A percentile compares a stretch with the other conserved stretches of the same genome.
Conservation (phyloP, 345 rosid species). For the Clarkia xantiana region DNA sequence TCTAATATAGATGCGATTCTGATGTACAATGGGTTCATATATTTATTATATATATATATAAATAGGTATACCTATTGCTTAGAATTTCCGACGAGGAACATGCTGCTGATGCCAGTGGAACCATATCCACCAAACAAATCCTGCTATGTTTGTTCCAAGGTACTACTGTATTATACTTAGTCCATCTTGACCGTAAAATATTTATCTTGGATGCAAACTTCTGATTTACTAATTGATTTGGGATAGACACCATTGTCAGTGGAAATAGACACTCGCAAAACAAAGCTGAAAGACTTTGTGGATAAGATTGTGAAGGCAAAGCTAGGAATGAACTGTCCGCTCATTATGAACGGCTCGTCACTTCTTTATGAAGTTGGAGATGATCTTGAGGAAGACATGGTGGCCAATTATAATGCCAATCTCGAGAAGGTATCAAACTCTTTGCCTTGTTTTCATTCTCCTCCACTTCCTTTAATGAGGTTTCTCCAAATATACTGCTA, state of each 20-base stretch:
- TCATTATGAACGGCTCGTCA: constrained; percentile 63
- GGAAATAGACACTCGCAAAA: constrained; percentile 61
- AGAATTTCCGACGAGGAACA: constrained; percentile 67
- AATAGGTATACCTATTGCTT: constrained; percentile 93
- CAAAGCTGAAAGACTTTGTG: constrained; percentile 83
- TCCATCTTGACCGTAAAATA: constrained; percentile 6
- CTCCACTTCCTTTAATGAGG: background rate
- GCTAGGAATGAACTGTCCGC: constrained; percentile 86
- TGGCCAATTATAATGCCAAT: constrained; percentile 66
- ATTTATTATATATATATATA: background rate
- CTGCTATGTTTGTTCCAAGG: constrained; percentile 97
- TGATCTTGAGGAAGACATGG: constrained; percentile 75
- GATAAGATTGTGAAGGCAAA: constrained; percentile 88
- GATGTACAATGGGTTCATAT: too few species aligned
- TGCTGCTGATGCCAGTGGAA: constrained; percentile 95
- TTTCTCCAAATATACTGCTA: background rate
- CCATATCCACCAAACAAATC: constrained; percentile 84
- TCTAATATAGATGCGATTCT: too few species aligned
- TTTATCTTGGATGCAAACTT: background rate
- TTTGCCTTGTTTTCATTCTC: background rate
- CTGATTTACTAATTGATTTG: constrained; percentile 10
- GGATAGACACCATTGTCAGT: constrained; percentile 69
- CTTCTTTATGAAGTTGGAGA: constrained; percentile 97
- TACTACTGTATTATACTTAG: constrained; percentile 14
- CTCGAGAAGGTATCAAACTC: constrained; percentile 61